phyloP scores from a whole-genome alignment of 306 rosid species.

The Cotoneaster glaucophyllus region DNA sequence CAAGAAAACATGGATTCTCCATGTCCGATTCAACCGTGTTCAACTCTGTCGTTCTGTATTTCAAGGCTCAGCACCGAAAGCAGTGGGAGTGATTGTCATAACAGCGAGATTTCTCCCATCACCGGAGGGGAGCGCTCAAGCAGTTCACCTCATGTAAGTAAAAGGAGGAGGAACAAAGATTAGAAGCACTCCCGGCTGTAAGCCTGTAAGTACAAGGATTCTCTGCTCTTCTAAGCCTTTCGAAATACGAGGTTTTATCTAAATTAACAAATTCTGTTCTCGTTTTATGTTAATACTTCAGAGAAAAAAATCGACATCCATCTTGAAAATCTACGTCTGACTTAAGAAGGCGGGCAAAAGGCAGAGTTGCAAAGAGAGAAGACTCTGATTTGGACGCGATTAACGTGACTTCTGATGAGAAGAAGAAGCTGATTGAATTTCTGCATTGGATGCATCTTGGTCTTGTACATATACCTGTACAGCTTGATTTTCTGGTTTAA shows the following conservation, averaged over 20 bases:
- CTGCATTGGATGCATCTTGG: not conserved
- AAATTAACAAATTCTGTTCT: no score
- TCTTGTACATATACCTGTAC: constrained; percentile 6
- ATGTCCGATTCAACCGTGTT: constrained; percentile 26
- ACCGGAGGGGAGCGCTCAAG: not conserved
- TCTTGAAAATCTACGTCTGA: constrained; percentile 38
- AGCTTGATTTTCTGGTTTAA: not conserved
- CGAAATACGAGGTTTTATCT: no score
- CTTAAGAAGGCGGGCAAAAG: constrained; percentile 34
- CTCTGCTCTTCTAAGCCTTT: not conserved
- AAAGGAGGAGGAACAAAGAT: constrained; percentile 33
- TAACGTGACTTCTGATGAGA: constrained; percentile 1
- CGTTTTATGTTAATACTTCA: no score
- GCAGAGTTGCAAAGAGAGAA: constrained; percentile 34
- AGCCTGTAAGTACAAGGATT: constrained; percentile 40
- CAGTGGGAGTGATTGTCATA: constrained; percentile 22
- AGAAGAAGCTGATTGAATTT: constrained; percentile 18
- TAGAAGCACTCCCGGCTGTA: constrained; percentile 38
- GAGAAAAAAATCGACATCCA: constrained; percentile 12
- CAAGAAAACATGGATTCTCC: constrained; percentile 22
- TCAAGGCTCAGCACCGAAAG: constrained; percentile 38
- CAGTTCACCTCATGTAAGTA: constrained; percentile 8
- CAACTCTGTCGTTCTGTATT: constrained; percentile 35
- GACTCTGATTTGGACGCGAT: constrained; percentile 18
- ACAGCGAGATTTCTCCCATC: constrained; percentile 17